Base-by-base conservation (phyloP, 1,139 yeast genomes). In the Suhomyces guaymorum region DNA sequence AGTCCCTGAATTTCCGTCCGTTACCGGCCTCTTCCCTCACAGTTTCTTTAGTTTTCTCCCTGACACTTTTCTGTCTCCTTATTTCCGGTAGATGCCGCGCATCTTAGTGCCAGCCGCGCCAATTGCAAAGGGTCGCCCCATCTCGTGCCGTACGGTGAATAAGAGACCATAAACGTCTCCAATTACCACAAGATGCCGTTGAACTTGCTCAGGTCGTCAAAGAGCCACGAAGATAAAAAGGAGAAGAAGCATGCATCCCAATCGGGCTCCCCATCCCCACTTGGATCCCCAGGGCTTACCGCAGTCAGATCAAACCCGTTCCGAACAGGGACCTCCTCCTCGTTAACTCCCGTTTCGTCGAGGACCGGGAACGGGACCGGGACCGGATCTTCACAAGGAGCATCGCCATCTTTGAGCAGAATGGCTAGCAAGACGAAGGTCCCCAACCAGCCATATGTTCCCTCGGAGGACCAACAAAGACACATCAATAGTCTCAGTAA, bases 401-500 rank as follows among this genome's bases (percentile, higher is more conserved):
- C n/a, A n/a, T 29, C 33, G 14, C 33, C 30, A 5, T 21, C 22
- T n/a, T 10, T 20, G n/a, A 18, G 13, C 15, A 23, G 24, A 9
- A 15, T 25, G 8, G 20, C 33, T n/a, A 26, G 17, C 12, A 25
- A 12, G 10, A 14, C 30, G 32, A n/a, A 18, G 18, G 18, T 29
- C 26, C 12, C 26, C 20, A 43, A 41, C 31, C 34, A 49, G 13
- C 71, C 74, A 1, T 67, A 67, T 40, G 42, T 36, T 15, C 74
- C 74, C 8, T 44, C 66, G 2, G 41, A 49, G 7, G 70, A 66
- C 30, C 64, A 62, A 28, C 73, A 66, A 43, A 46, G 45, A 9
- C 69, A 62, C 19, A 66, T 67, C 24, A 70, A 67, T 19, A 28
- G 30, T 24, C 38, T 47, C 22, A 21, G 27, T 11, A 22, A 20